Conservation (phyloP, 1,284 basidiomycete species). For the Ustilago shanxiensis region DNA sequence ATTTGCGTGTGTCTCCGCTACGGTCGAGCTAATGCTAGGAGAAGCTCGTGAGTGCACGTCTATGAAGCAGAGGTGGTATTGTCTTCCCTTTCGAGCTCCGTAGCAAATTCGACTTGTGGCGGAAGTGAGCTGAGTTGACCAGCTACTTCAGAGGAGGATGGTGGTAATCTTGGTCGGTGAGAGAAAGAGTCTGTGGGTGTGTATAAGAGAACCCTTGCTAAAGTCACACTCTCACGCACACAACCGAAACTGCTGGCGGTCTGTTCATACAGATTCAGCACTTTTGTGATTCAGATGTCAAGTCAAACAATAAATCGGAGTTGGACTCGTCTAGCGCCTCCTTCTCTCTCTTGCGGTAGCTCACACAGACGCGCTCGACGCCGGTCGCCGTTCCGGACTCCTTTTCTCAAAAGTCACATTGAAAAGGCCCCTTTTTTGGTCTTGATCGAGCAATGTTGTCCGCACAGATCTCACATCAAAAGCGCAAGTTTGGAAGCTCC, state of each 20-base stretch:
- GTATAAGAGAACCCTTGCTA: neutral
- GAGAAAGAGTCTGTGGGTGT: neutral
- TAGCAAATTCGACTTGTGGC: neutral
- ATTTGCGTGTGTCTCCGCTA: constrained; percentile 1
- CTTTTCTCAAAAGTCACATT: constrained; percentile 3
- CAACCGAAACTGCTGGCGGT: neutral
- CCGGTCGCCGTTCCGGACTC: neutral
- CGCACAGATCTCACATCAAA: neutral
- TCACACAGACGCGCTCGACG: neutral
- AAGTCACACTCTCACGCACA: no score
- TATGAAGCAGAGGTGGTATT: neutral
- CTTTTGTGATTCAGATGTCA: constrained; percentile 13
- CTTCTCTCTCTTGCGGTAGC: neutral
- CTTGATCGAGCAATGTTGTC: no score
- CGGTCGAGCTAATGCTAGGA: neutral
- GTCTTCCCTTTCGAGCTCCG: neutral
- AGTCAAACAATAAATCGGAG: constrained; percentile 9
- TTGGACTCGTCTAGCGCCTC: neutral
- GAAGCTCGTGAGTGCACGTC: neutral
- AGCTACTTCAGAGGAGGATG: neutral
- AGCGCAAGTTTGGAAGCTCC: neutral
- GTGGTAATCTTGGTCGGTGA: neutral
- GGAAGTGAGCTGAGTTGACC: neutral
- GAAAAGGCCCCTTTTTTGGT: neutral
- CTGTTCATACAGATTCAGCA: no score